phyloP scores from a whole-genome alignment of 169 alveolate species.

The Blepharisma undulans region DNA sequence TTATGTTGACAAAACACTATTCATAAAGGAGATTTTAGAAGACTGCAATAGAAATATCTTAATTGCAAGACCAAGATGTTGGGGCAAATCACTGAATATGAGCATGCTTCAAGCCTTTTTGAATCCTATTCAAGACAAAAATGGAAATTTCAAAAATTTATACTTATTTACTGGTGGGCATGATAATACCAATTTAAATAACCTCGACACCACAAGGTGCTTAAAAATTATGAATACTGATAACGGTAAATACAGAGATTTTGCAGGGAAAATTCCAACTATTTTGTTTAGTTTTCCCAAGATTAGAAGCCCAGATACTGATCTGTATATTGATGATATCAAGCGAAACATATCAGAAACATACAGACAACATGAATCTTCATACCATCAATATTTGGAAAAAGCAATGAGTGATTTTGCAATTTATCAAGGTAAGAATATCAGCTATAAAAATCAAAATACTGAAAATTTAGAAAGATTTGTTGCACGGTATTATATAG shows the following conservation, averaged over 20 bases:
- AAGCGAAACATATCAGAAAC: too few relatives aligned
- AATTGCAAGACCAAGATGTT: neutral
- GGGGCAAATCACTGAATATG: neutral
- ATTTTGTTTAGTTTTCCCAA: too few relatives aligned
- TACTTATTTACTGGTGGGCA: neutral
- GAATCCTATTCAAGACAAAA: neutral
- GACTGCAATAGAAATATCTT: too few relatives aligned
- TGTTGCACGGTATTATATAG: neutral
- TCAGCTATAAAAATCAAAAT: too few relatives aligned
- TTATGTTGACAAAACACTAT: neutral
- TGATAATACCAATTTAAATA: neutral
- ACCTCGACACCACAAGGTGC: neutral
- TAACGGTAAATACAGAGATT: neutral
- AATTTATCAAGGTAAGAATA: too few relatives aligned
- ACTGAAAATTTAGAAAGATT: neutral
- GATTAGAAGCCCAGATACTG: too few relatives aligned
- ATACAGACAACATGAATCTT: too few relatives aligned
- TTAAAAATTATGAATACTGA: neutral
- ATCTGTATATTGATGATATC: too few relatives aligned
- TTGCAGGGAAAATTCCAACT: neutral
- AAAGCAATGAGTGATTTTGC: too few relatives aligned
- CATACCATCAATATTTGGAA: too few relatives aligned
- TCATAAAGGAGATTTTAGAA: neutral
- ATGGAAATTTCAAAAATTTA: neutral
- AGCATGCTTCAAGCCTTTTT: neutral